phyloP scores from a whole-genome alignment of 208 protist genomes.

The Angomonas ambiguus region DNA sequence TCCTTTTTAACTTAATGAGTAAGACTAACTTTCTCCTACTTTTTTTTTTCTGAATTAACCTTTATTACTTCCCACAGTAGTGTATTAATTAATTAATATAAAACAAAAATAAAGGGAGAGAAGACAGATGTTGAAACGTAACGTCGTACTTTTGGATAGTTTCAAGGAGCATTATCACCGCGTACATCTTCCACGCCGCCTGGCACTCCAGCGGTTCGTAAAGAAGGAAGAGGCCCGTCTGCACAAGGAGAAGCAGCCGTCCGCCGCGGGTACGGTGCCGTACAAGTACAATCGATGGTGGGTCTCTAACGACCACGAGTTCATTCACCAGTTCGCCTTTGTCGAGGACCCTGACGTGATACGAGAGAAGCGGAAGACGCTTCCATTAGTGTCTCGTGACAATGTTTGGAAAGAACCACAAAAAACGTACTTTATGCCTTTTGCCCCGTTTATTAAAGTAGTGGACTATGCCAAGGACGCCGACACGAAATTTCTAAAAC shows the following conservation, averaged over 20 bases:
- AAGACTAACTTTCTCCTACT: not conserved
- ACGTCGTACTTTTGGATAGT: conserved; percentile 46
- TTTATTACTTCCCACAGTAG: too few species aligned
- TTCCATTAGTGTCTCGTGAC: conserved; percentile 75
- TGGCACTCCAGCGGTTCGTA: conserved; percentile 75
- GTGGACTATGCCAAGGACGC: conserved; percentile 87
- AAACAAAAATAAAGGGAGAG: conserved; percentile 5
- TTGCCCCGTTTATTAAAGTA: conserved; percentile 80
- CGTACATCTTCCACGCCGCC: conserved; percentile 72
- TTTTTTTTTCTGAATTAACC: not conserved
- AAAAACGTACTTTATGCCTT: conserved; percentile 84
- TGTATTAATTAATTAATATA: too few species aligned
- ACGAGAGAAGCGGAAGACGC: conserved; percentile 39
- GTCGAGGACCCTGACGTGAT: conserved; percentile 85
- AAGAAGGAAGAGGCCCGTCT: conserved; percentile 37
- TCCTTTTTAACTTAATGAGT: too few species aligned
- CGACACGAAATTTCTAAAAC: conserved; percentile 81
- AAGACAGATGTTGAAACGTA: conserved; percentile 15
- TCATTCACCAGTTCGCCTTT: conserved; percentile 84
- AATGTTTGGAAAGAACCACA: conserved; percentile 84
- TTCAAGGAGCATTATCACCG: conserved; percentile 91
- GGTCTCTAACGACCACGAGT: conserved; percentile 87
- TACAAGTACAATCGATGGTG: conserved; percentile 92
- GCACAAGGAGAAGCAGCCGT: conserved; percentile 11
- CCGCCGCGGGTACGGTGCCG: conserved; percentile 23